Evolutionary conservation across 257 asterid genomes (phyloP), one percentile per base, ranked within the genome.

Genomic region (Nicotiana knightiana): DNA sequence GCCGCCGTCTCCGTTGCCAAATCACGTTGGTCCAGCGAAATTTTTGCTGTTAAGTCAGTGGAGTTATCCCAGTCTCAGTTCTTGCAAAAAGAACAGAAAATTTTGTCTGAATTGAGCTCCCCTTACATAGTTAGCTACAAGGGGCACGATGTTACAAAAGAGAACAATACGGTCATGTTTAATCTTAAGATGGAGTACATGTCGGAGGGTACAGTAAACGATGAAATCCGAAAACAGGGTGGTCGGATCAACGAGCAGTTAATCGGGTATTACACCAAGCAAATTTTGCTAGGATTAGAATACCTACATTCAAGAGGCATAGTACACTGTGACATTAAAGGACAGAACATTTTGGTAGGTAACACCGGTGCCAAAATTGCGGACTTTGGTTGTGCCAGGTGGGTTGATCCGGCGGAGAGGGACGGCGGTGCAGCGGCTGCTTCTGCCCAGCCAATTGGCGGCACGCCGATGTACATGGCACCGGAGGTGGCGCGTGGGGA

Each of bases 401-500:
- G 77, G 83, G 17, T 51, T 5, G 63, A 64, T 32, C 65, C 46
- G 30, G 76, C 54, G 5, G 84, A 30, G 73, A 43, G 77, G n/a
- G 58, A 1, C 6, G 5, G 55, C 0, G 55, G 1, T 0, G 0
- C 32, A 0, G 0, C 58, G 0, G 58, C 58, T 53, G 58, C 58
- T 3, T 13, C 58, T 6, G 18, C 2, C 68, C 55, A 1, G 3
- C 15, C 43, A 1, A 77, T 85, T 1, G 90, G 96, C 0, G 96
- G 97, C 54, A 92, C 97, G 8, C 98, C 97, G 53, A 76, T 90
- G 89, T 94, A 85, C 73, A 93, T 94, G 98, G 88, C 96, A 12
- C 98, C 98, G 63, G 98, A 94, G 83, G 96, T 87, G 1, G 96
- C 93, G 30, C 89, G 92, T 0, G 97, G 95, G 39, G 91, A 91